phyloP scores from a whole-genome alignment of 805 yeast species.

The Kodamaea nitidulidarum region DNA sequence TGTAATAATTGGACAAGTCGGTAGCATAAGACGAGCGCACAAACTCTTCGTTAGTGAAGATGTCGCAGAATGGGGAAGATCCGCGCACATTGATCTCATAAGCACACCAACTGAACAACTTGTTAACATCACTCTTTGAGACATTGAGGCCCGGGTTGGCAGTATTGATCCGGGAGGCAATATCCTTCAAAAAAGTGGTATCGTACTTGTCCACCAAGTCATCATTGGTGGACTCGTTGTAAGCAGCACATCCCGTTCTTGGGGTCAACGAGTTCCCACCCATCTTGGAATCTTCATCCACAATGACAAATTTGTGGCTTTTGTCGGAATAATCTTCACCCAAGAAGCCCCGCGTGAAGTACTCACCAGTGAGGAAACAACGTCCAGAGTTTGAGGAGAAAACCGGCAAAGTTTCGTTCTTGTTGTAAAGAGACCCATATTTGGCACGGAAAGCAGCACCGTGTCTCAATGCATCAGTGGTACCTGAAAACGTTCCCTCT shows the following conservation, averaged over 20 bases:
- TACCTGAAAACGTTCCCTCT: conserved; percentile 48
- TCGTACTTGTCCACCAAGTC: conserved; percentile 25
- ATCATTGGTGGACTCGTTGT: conserved; percentile 12
- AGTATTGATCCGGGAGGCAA: conserved; percentile 52
- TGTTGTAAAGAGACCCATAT: conserved; percentile 46
- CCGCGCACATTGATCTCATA: conserved; percentile 73
- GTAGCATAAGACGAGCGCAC: conserved; percentile 55
- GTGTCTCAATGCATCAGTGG: conserved; percentile 43
- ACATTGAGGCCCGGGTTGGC: conserved; percentile 54
- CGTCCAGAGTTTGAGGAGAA: conserved; percentile 56
- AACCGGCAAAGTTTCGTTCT: conserved; percentile 39
- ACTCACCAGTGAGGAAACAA: conserved; percentile 49
- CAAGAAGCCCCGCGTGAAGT: conserved; percentile 60
- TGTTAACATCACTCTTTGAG: conserved; percentile 47
- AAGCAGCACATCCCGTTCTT: conserved; percentile 20
- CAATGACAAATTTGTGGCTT: conserved; percentile 32
- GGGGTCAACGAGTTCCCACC: conserved; percentile 42
- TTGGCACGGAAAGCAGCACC: conserved; percentile 49
- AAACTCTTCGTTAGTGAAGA: conserved; percentile 68
- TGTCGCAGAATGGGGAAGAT: conserved; percentile 58
- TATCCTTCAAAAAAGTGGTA: conserved; percentile 44
- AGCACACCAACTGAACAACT: conserved; percentile 62
- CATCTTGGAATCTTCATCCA: conserved; percentile 43
- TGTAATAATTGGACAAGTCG: conserved; percentile 58
- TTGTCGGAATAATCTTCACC: conserved; percentile 37